Evolutionary conservation across 257 asterid species (phyloP), one percentile per base, ranked within the genome.

Genomic region (Nicotiana knightiana): DNA sequence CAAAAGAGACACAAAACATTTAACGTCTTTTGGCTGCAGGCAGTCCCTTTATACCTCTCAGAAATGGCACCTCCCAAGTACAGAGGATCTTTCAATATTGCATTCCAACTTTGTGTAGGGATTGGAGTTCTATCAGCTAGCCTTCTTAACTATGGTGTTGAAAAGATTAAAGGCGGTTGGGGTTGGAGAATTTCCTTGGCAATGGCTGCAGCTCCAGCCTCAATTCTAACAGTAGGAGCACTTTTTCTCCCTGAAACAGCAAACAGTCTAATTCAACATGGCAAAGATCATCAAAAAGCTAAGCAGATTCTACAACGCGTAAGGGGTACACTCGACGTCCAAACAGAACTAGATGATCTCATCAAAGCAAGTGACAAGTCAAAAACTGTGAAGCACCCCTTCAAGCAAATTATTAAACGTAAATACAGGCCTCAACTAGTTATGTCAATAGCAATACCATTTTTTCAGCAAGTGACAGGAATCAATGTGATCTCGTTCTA

Each of bases 111-210:
- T 2, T 83, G 87, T 26, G 55, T 90, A 10, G 86, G 86, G 28
- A 67, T 90, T 2, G 97, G 97, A 11, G 82, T 86, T 79, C 46
- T 91, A 21, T 11, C 39, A 17, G 93, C 97, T 2, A 86, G 82
- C 76, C 84, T 93, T 3, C 68, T 88, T 18, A 92, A 92, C 77
- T 92, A 87, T 13, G 89, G 85, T 43, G 43, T 88, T 5, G 46
- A 57, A 68, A 92, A 88, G 82, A 86, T 92, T 62, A 80, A 53
- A 77, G 89, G 82, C 16, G 97, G 94, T 0, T 91, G 94, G 94
- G 97, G 97, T 12, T 92, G 97, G 94, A 82, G 97, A 65, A 37
- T 92, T 24, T 89, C 93, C 13, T 16, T 92, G 9, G 90, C 85
- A 9, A 79, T 82, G 83, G 91, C 87, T 24, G 87, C 86, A 6